Evolutionary conservation across 1,284 basidiomycete genomes (phyloP).

Genomic region (Mycena citricolor): DNA sequence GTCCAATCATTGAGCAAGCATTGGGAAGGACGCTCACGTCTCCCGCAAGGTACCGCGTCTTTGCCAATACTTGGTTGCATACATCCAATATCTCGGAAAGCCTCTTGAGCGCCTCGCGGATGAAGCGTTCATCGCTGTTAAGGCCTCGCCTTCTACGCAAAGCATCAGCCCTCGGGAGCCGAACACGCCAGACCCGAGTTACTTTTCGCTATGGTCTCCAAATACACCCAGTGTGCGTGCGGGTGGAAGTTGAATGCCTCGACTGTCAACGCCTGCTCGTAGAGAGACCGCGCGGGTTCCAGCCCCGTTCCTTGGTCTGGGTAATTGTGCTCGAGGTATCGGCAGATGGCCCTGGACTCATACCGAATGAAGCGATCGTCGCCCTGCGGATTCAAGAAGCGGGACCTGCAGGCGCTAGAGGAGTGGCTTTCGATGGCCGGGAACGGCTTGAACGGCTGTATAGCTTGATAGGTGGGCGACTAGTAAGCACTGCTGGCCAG

Average conservation of each 20-base stretch:
- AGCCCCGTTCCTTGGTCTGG: constrained; percentile 15
- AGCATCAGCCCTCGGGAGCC: too few species aligned
- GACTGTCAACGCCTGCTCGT: constrained; percentile 15
- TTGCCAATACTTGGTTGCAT: too few species aligned
- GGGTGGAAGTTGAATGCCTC: constrained; percentile 37
- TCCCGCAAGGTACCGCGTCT: constrained; percentile 3
- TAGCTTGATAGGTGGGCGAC: constrained; percentile 9
- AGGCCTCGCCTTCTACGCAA: too few species aligned
- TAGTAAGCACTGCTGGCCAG: constrained; percentile 6
- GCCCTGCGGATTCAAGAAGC: too few species aligned
- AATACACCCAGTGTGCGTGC: too few species aligned
- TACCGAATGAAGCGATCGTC: constrained; percentile 31
- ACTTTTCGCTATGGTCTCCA: too few species aligned
- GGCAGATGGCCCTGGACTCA: constrained; percentile 42
- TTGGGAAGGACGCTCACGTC: constrained; percentile 1
- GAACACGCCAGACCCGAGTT: too few species aligned
- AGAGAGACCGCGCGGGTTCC: constrained; percentile 4
- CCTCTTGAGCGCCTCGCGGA: too few species aligned
- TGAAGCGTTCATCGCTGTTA: too few species aligned
- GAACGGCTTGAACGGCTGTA: constrained; percentile 15
- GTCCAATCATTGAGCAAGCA: too few species aligned
- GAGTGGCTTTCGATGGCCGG: constrained; percentile 16
- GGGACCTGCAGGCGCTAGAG: too few species aligned
- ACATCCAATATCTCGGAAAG: too few species aligned
- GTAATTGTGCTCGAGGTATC: constrained; percentile 35